These are phyloP conservation scores for Hondaea fermentalgiana DNA, from an alignment of 108 stramenopile species.

Conservation along the genomic window DNA sequence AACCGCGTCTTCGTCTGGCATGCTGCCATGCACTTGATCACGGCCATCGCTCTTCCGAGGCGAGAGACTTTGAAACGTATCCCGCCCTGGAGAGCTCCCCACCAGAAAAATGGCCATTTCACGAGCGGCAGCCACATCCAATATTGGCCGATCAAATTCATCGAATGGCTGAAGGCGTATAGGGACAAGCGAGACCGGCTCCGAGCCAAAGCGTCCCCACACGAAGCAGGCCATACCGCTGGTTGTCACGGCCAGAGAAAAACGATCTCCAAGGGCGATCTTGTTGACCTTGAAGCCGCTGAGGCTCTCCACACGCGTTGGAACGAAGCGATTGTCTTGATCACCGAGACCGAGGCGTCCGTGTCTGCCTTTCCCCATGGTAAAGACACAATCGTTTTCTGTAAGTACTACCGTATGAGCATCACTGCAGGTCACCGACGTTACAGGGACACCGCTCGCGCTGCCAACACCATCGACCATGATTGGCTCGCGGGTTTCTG, in stretches of 20 bases:
- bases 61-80: neutral
- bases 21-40: too few relatives aligned
- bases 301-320: neutral
- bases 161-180: neutral
- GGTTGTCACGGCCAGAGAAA: neutral
- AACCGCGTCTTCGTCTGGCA: neutral
- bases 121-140: neutral
- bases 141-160: neutral
- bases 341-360: neutral
- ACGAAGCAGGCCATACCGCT: neutral
- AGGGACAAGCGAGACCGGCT: neutral
- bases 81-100: neutral
- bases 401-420: neutral
- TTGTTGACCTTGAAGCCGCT: neutral
- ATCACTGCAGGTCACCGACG: neutral
- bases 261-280: neutral
- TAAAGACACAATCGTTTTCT: neutral
- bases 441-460: neutral
- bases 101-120: neutral
- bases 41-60: too few relatives aligned
- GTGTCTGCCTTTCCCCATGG: neutral
- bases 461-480: neutral
- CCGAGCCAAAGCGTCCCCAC: neutral
- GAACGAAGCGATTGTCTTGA: neutral
- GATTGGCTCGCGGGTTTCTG: neutral